Conservation (phyloP, 179 eudicot genomes). For the Drosera spatulata region DNA sequence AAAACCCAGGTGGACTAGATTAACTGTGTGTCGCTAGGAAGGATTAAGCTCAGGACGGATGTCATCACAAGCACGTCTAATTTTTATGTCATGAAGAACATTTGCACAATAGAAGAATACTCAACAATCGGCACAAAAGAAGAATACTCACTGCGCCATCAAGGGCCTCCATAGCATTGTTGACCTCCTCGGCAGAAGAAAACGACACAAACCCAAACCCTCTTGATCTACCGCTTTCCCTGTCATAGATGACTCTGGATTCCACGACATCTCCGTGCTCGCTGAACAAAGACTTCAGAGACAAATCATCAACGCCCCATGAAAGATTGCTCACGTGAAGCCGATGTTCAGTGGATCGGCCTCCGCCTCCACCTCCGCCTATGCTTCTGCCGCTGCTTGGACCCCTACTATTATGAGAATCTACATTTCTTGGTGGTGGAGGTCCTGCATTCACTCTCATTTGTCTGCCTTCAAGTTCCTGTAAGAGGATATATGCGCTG, state of each 20-base stretch:
- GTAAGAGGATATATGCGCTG: neutral
- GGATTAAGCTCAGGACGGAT: too few species aligned
- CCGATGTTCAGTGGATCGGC: constrained; percentile 37
- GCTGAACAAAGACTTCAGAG: constrained; percentile 62
- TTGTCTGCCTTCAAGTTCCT: constrained; percentile 86
- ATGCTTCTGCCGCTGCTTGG: constrained; percentile 11
- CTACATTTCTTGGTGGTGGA: constrained; percentile 45
- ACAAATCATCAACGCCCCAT: constrained; percentile 80
- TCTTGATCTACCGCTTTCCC: constrained; percentile 93
- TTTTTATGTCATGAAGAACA: too few species aligned
- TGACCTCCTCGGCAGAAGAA: constrained; percentile 62
- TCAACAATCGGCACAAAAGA: neutral
- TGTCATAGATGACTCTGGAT: constrained; percentile 79
- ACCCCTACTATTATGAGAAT: constrained; percentile 32
- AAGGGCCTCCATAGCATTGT: constrained; percentile 63
- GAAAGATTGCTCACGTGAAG: constrained; percentile 84
- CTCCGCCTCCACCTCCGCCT: constrained; percentile 4
- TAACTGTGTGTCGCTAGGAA: neutral
- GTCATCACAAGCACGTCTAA: too few species aligned
- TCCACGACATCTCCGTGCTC: constrained; percentile 76
- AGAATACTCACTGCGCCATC: constrained; percentile 65
- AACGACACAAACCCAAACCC: constrained; percentile 94
- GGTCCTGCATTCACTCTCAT: constrained; percentile 93
- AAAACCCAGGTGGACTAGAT: neutral
- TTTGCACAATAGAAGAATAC: neutral